Percentiles rank a stretch among this genome's conserved stretches.
Conservation (phyloP, 768 basidiomycete genomes). For the Steccherinum ochraceum region DNA sequence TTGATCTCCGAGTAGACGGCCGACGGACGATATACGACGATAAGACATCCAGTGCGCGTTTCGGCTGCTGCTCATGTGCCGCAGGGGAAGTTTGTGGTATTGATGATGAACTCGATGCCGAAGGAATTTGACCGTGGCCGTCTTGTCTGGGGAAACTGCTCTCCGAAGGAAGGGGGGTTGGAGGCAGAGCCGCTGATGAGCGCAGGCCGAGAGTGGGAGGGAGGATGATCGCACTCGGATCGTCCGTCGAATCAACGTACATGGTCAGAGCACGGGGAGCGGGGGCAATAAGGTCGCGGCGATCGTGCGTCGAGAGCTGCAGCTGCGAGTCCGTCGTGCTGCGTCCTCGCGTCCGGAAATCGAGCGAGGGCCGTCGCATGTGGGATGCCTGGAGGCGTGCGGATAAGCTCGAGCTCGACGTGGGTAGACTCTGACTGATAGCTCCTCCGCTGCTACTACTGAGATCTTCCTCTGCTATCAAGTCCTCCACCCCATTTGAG, state of each 20-base stretch:
- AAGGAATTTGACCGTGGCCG: too few species aligned
- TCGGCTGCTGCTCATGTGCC: constrained; percentile 3
- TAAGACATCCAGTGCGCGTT: constrained; percentile 19
- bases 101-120: too few species aligned
- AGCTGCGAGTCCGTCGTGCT: constrained; percentile 31
- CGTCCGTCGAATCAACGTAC: constrained; percentile 54
- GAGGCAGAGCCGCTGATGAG: constrained; percentile 13
- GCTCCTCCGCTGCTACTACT: constrained; percentile 4
- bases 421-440: constrained; percentile 26
- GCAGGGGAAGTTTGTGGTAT: constrained; percentile 3
- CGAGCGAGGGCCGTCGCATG: constrained; percentile 17
- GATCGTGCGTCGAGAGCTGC: constrained; percentile 43
- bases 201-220: constrained; percentile 71
- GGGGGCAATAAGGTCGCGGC: constrained; percentile 53
- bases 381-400: constrained; percentile 14
- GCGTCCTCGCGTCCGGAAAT: constrained; percentile 10
- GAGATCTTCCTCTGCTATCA: constrained; percentile 33
- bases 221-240: constrained; percentile 46
- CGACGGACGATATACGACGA: constrained; percentile 17
- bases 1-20: constrained; percentile 8
- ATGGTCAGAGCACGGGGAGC: constrained; percentile 74
- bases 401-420: constrained; percentile 7
- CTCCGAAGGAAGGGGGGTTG: constrained; percentile 12
- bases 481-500: constrained; percentile 50
- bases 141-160: constrained; percentile 1